A percentile compares a stretch with the other conserved stretches of the same genome.
Evolutionary conservation across 148 eudicot genomes (phyloP).

Genomic region (Camellia lanceoleosa): DNA sequence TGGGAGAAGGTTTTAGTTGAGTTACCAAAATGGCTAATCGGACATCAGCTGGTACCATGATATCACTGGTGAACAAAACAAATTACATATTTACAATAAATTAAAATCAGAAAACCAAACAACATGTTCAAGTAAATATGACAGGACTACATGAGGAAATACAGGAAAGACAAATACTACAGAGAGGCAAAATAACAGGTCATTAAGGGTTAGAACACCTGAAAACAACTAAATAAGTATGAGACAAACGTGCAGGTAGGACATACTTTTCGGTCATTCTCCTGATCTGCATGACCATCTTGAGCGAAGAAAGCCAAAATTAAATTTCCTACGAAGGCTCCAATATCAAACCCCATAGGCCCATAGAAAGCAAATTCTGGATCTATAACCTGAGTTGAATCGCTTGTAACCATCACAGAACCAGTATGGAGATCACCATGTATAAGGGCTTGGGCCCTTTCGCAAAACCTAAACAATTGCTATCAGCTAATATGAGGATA

Average conservation of each 20-base stretch:
- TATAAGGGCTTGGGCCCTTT: slow-evolving; percentile 87
- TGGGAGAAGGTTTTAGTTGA: neutral
- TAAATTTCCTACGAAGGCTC: slow-evolving; percentile 86
- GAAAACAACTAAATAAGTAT: neutral
- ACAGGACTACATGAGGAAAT: neutral
- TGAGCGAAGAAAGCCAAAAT: slow-evolving; percentile 84
- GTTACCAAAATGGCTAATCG: neutral
- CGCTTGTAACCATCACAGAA: slow-evolving; percentile 82
- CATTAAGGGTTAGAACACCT: neutral
- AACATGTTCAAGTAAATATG: neutral
- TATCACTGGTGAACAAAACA: neutral
- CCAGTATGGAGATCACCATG: slow-evolving; percentile 97
- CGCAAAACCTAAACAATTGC: slow-evolving; percentile 68
- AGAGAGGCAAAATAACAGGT: neutral
- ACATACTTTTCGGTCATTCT: slow-evolving; percentile 61
- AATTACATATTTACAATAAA: neutral
- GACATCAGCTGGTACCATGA: neutral
- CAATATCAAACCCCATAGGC: slow-evolving; percentile 94
- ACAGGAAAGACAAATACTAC: neutral
- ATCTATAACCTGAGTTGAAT: slow-evolving; percentile 93
- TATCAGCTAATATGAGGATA: slow-evolving; percentile 5
- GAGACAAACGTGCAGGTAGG: slow-evolving; percentile 2
- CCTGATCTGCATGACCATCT: slow-evolving; percentile 72
- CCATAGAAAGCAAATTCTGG: slow-evolving; percentile 94
- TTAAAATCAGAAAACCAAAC: neutral